A percentile compares a stretch with the other conserved stretches of the same genome.
Evolutionary conservation across 345 rosid genomes (phyloP).

Genomic region (Nasturtium officinale): DNA sequence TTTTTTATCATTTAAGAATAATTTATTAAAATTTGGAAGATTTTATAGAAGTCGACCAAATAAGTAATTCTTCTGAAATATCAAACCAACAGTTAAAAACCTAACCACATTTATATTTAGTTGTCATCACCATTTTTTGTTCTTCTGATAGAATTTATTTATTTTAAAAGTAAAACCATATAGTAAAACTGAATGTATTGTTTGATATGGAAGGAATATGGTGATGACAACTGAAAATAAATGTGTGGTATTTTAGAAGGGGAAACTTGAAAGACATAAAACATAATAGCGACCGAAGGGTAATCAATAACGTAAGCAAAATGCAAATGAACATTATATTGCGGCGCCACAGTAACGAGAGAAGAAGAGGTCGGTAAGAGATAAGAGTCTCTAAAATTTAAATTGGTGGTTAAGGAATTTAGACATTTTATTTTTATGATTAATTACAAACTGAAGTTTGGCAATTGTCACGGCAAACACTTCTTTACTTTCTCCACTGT

Average conservation of each 20-base stretch:
- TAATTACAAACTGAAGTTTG: constrained; percentile 24
- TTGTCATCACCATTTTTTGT: too few species aligned
- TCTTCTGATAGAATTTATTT: neutral
- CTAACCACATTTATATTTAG: too few species aligned
- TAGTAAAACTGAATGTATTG: neutral
- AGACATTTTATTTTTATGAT: constrained; percentile 16
- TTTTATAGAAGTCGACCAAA: too few species aligned
- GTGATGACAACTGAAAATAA: neutral
- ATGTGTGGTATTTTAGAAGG: constrained; percentile 16
- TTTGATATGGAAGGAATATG: neutral
- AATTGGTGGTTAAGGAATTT: constrained; percentile 28
- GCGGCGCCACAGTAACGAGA: constrained; percentile 36
- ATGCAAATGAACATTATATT: constrained; percentile 17
- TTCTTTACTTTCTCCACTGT: constrained; percentile 6
- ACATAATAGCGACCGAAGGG: constrained; percentile 29
- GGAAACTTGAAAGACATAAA: neutral
- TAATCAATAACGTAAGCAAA: constrained; percentile 35
- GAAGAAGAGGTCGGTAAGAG: constrained; percentile 32
- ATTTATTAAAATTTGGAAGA: too few species aligned
- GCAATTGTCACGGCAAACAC: constrained; percentile 24
- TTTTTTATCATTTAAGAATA: too few species aligned
- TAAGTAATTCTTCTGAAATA: too few species aligned
- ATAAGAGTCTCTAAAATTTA: constrained; percentile 1
- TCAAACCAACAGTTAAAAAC: too few species aligned
- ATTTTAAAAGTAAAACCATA: neutral